A percentile compares a stretch with the other conserved stretches of the same genome.
These are phyloP conservation scores for Boletus reticuloceps DNA, from an alignment of 768 basidiomycete species.

Conservation along the genomic window DNA sequence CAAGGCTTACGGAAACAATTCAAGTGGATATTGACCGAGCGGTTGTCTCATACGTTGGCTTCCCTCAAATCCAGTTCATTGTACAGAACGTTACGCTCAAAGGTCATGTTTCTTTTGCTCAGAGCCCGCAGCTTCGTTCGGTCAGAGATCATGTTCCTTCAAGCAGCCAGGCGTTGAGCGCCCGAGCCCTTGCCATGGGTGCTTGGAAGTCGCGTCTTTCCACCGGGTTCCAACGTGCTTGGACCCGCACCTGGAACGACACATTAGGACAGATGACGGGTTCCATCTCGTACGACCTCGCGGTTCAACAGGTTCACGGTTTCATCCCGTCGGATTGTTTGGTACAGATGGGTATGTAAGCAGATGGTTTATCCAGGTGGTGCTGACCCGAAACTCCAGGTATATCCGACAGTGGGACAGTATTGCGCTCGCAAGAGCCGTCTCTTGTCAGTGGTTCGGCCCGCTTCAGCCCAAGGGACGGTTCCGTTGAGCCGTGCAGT, in stretches of 20 bases:
- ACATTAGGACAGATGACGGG: constrained; percentile 67
- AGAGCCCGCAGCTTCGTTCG: constrained; percentile 37
- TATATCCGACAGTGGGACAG: constrained; percentile 29
- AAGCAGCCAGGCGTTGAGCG: constrained; percentile 19
- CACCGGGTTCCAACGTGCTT: constrained; percentile 59
- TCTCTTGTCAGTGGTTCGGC: constrained; percentile 47
- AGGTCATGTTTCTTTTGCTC: constrained; percentile 53
- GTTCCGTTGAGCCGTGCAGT: constrained; percentile 52
- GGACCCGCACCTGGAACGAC: constrained; percentile 68
- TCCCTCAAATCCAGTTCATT: constrained; percentile 52
- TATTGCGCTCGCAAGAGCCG: constrained; percentile 46
- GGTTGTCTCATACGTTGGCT: constrained; percentile 47
- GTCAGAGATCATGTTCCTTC: constrained; percentile 12
- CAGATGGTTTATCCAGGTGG: not conserved
- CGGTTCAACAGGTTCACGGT: constrained; percentile 46
- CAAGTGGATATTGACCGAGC: constrained; percentile 65
- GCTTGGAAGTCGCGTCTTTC: constrained; percentile 64
- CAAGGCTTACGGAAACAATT: constrained; percentile 63
- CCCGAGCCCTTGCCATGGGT: constrained; percentile 45
- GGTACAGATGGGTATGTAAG: constrained; percentile 29
- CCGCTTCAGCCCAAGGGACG: constrained; percentile 57
- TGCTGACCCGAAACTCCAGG: constrained; percentile 8
- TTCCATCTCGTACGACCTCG: constrained; percentile 49
- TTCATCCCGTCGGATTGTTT: constrained; percentile 29
- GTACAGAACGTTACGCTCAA: constrained; percentile 51